Base-by-base conservation (phyloP, 2,329 filamentous ascomycete species). In the Calonectria naviculata region DNA sequence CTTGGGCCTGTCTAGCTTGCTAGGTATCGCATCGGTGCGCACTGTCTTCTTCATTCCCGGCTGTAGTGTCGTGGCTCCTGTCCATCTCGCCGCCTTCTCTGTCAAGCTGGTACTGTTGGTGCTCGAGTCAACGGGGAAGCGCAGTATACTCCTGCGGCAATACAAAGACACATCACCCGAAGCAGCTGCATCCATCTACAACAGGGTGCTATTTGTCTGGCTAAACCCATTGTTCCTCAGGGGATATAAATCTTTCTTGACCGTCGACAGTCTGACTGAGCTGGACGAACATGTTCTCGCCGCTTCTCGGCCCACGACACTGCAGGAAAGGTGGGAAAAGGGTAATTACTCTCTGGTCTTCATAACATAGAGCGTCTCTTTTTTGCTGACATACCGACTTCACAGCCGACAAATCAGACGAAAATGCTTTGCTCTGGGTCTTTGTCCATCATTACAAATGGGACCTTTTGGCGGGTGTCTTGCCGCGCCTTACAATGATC, bases 1-100 rank as follows among this genome's bases (percentile, higher is more conserved):
- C 13, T 28, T 76, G 0, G 67, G 75, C 2, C 67, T 76, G 9
- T 65, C 74, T 0, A 44, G 46, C 8, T 65, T 76, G 1, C 74
- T 76, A 13, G 74, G 76, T 9, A 67, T 68, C 3, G 24, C 67
- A 0, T 49, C 66, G 29, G 70, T 73, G 5, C 68, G 75, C 1
- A 76, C 75, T 15, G 47, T 76, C n/a, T 76, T 73, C 65, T 71
- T 75, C 15, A 62, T 31, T 1, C 64, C 75, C 15, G 73, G 71
- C 26, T 75, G 72, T 47, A 70, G 74, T 24, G 61, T 38, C 5
- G n/a, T 65, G 0, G 64, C 54, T 1, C 73, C 74, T 0, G 66
- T 70, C 1, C 61, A 71, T 0, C 74, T 76, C 1, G 4, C 75
- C n/a, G 36, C 72, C 21, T 76, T 68, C 0, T 41, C 72, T 8